These are phyloP conservation scores for Penicillium sp. DNA, from an alignment of 2,329 filamentous ascomycete species.

Conservation along the genomic window DNA sequence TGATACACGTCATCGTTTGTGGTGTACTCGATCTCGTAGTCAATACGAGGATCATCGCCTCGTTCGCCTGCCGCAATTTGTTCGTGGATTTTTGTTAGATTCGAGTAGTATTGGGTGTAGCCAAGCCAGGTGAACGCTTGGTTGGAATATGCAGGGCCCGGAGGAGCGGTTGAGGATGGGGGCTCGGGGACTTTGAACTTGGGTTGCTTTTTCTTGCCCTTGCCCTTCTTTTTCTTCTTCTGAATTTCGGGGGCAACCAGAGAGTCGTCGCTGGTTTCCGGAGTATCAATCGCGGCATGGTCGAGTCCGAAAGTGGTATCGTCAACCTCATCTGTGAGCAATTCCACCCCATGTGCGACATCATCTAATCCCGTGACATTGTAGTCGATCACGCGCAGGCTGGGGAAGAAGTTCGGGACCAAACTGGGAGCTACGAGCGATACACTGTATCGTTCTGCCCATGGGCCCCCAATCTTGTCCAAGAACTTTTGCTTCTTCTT, in stretches of 20 bases:
- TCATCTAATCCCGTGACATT: slow-evolving; percentile 77
- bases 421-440: slow-evolving; percentile 81
- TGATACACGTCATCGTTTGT: slow-evolving; percentile 71
- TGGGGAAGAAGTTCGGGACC: slow-evolving; percentile 90
- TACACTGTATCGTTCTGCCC: slow-evolving; percentile 79
- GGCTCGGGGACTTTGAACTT: slow-evolving; percentile 65
- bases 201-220: slow-evolving; percentile 53
- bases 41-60: slow-evolving; percentile 59
- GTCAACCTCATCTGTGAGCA: slow-evolving; percentile 4
- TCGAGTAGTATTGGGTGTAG: slow-evolving; percentile 90
- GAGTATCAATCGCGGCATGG: background rate
- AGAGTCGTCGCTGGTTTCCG: background rate
- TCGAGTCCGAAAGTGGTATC: background rate
- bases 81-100: slow-evolving; percentile 86
- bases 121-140: slow-evolving; percentile 76
- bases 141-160: slow-evolving; percentile 85
- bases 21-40: slow-evolving; percentile 84
- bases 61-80: slow-evolving; percentile 56
- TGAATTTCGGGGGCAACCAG: slow-evolving; percentile 1
- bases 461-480: slow-evolving; percentile 72
- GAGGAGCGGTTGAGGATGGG: slow-evolving; percentile 68
- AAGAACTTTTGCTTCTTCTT: slow-evolving; percentile 54
- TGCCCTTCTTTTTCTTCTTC: slow-evolving; percentile 46
- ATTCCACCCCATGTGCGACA: slow-evolving; percentile 36
- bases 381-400: slow-evolving; percentile 87